A percentile compares a stretch with the other conserved stretches of the same genome.
phyloP scores from a whole-genome alignment of 306 rosid species.

The Cucurbita maxima region DNA sequence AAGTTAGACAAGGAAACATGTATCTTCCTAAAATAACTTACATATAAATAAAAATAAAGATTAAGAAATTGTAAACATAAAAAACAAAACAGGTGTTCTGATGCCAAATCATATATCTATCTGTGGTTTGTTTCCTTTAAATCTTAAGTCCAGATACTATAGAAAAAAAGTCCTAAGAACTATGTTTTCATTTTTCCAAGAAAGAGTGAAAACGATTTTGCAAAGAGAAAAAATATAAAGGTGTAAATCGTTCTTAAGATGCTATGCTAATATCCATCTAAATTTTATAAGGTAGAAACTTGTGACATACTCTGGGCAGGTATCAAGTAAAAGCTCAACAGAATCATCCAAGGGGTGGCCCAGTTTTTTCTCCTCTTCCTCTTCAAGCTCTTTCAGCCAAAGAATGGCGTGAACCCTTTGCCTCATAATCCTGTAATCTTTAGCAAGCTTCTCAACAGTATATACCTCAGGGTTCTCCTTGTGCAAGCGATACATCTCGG shows the following conservation, averaged over 20 bases:
- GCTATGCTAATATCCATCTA: slow-evolving; percentile 3
- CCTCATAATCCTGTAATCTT: slow-evolving; percentile 86
- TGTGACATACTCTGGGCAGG: slow-evolving; percentile 57
- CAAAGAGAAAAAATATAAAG: background rate
- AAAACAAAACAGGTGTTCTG: background rate
- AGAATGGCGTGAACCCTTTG: slow-evolving; percentile 96
- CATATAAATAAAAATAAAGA: background rate
- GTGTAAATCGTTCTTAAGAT: background rate
- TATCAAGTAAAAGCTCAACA: slow-evolving; percentile 72
- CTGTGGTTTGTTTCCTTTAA: background rate
- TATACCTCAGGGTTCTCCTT: slow-evolving; percentile 61
- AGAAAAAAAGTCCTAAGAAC: background rate
- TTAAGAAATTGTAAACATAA: background rate
- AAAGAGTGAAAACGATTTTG: background rate
- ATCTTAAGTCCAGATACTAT: background rate
- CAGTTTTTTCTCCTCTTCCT: slow-evolving; percentile 66
- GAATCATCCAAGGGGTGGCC: slow-evolving; percentile 80
- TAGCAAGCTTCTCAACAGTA: slow-evolving; percentile 59
- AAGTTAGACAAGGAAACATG: background rate
- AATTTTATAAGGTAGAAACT: background rate
- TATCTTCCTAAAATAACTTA: background rate
- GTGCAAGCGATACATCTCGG: slow-evolving; percentile 65
- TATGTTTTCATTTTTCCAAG: background rate
- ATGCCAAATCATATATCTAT: background rate
- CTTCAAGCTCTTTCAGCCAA: slow-evolving; percentile 82